These are phyloP conservation scores for Fusarium sp. DNA, from an alignment of 2,329 filamentous ascomycete genomes.

Conservation along the genomic window DNA sequence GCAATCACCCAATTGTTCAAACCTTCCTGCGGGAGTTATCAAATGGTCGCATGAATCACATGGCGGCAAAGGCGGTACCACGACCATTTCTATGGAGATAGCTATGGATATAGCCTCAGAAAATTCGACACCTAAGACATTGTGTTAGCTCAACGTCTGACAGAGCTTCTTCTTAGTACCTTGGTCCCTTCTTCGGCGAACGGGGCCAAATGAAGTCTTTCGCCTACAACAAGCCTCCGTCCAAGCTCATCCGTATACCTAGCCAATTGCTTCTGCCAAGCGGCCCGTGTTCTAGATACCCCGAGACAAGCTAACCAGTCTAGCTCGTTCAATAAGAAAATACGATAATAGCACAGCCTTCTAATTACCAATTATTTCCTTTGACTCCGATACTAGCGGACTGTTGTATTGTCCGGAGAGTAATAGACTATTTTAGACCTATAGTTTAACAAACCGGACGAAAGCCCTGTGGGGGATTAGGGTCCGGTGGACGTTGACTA, in stretches of 20 bases:
- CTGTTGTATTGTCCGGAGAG: background rate
- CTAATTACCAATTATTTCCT: background rate
- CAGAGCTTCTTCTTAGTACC: too few relatives aligned
- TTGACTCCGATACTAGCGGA: background rate
- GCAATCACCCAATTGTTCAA: accelerated
- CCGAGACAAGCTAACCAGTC: background rate
- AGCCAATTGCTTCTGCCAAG: background rate
- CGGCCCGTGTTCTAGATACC: background rate
- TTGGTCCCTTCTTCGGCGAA: too few relatives aligned
- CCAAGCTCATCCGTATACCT: background rate
- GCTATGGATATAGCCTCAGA: background rate
- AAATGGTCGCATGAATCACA: background rate
- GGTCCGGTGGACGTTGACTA: background rate
- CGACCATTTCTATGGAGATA: background rate
- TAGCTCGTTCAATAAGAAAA: background rate
- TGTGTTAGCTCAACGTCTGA: accelerated
- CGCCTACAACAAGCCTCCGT: too few relatives aligned
- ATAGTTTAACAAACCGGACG: background rate
- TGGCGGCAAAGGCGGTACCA: background rate
- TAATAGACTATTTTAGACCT: background rate
- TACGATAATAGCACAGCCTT: background rate
- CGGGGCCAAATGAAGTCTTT: too few relatives aligned
- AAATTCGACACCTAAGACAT: background rate
- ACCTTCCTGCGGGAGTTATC: background rate
- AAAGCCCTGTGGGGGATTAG: background rate